Evolutionary conservation across 345 rosid species (phyloP).

Genomic region (Turnera subulata): DNA sequence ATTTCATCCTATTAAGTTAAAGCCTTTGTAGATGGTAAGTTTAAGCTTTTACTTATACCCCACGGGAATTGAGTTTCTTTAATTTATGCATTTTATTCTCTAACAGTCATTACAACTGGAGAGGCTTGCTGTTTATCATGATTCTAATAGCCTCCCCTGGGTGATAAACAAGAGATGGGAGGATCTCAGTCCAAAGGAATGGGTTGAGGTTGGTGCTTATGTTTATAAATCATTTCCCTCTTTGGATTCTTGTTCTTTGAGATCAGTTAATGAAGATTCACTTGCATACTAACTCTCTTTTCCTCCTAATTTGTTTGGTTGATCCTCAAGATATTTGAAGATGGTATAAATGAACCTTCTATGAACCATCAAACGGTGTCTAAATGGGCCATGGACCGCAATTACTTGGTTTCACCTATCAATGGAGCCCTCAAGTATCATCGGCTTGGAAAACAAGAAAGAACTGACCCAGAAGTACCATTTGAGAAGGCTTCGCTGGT

Average conservation of each 20-base stretch:
- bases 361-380: slow-evolving; percentile 38
- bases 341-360: slow-evolving; percentile 75
- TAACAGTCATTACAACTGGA: slow-evolving; percentile 87
- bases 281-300: no score
- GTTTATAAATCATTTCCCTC: slow-evolving; percentile 1
- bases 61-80: slow-evolving; percentile 14
- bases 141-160: slow-evolving; percentile 81
- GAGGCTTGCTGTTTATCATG: slow-evolving; percentile 95
- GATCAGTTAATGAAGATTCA: slow-evolving; percentile 6
- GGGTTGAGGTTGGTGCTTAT: slow-evolving; percentile 78
- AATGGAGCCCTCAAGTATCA: slow-evolving; percentile 91
- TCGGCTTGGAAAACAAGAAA: slow-evolving; percentile 93
- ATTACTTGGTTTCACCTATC: slow-evolving; percentile 80
- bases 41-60: slow-evolving; percentile 9
- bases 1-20: slow-evolving; percentile 5
- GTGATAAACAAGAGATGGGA: slow-evolving; percentile 83
- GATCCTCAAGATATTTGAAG: slow-evolving; percentile 76
- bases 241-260: neutral
- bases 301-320: slow-evolving; percentile 9
- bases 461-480: slow-evolving; percentile 85
- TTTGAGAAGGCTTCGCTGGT: slow-evolving; percentile 87
- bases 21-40: neutral
- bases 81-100: slow-evolving; percentile 26
- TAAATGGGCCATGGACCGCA: slow-evolving; percentile 74
- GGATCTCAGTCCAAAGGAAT: slow-evolving; percentile 77